phyloP scores from a whole-genome alignment of 768 basidiomycete genomes.

The Amanita fuliginea region DNA sequence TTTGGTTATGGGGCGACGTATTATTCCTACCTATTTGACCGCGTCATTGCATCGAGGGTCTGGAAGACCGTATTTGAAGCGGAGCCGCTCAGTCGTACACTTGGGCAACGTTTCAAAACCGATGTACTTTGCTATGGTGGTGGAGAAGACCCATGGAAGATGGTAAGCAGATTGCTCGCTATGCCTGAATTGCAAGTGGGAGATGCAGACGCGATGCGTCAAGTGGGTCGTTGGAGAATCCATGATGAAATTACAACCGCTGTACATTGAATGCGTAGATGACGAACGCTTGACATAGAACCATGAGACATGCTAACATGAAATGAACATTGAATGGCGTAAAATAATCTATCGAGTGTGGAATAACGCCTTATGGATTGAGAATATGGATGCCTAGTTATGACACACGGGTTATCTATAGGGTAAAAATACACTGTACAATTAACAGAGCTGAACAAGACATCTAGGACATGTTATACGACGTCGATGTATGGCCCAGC shows the following conservation, averaged over 20 bases:
- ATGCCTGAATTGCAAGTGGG: slow-evolving; percentile 59
- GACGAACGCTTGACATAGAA: too few relatives aligned
- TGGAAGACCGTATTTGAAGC: slow-evolving; percentile 66
- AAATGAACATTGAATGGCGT: too few relatives aligned
- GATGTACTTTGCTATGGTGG: slow-evolving; percentile 78
- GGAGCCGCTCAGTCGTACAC: slow-evolving; percentile 57
- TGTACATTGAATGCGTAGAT: background rate
- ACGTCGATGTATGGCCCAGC: too few relatives aligned
- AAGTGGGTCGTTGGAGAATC: slow-evolving; percentile 84
- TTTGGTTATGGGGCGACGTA: slow-evolving; percentile 97
- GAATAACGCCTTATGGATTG: too few relatives aligned
- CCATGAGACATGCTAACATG: too few relatives aligned
- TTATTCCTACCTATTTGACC: slow-evolving; percentile 94
- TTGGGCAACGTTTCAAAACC: slow-evolving; percentile 73
- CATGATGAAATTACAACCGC: slow-evolving; percentile 45
- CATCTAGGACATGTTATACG: too few relatives aligned
- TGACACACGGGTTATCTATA: too few relatives aligned
- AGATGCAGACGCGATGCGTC: slow-evolving; percentile 74
- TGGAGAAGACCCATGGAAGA: slow-evolving; percentile 87
- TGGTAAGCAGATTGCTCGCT: slow-evolving; percentile 67
- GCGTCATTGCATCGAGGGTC: slow-evolving; percentile 89
- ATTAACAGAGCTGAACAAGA: too few relatives aligned
- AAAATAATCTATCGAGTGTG: too few relatives aligned
- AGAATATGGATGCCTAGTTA: too few relatives aligned
- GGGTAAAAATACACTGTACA: too few relatives aligned